Percentiles rank a stretch among this genome's conserved stretches.
Conservation (phyloP, 139 green algal genomes). For the Chlamydomonas sp. region DNA sequence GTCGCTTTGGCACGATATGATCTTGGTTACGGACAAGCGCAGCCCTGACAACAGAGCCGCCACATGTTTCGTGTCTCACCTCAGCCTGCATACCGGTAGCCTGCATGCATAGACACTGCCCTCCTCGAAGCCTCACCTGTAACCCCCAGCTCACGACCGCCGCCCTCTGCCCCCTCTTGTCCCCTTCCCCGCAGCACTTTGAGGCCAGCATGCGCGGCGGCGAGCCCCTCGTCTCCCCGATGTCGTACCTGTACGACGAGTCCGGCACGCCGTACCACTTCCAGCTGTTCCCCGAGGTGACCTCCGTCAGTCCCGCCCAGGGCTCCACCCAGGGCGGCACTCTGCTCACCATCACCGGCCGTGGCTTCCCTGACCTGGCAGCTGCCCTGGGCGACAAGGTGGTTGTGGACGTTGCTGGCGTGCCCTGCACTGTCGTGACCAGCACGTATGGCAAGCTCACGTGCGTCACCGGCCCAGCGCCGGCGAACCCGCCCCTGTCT, state of each 20-base stretch:
- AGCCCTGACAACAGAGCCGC: too few species aligned
- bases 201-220: constrained; percentile 45
- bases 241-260: constrained; percentile 19
- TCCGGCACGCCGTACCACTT: constrained; percentile 50
- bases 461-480: constrained; percentile 31
- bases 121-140: too few species aligned
- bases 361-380: constrained; percentile 39
- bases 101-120: too few species aligned
- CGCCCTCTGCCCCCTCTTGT: too few species aligned
- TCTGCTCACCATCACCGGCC: constrained; percentile 21
- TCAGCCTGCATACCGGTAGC: too few species aligned
- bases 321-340: constrained; percentile 46
- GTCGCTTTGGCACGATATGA: too few species aligned
- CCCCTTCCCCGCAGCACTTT: constrained; percentile 15
- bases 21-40: too few species aligned
- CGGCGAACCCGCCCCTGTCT: background rate
- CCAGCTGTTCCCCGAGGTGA: constrained; percentile 48
- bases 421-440: constrained; percentile 38
- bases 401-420: constrained; percentile 10
- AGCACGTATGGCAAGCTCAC: constrained; percentile 37
- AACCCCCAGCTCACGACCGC: too few species aligned
- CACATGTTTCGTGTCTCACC: too few species aligned
- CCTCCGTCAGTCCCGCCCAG: constrained; percentile 15
- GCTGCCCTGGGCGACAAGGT: constrained; percentile 14
- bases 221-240: background rate